These are phyloP conservation scores for Zoysia pacifica DNA, from an alignment of 176 grass and related monocot species.

Conservation along the genomic window DNA sequence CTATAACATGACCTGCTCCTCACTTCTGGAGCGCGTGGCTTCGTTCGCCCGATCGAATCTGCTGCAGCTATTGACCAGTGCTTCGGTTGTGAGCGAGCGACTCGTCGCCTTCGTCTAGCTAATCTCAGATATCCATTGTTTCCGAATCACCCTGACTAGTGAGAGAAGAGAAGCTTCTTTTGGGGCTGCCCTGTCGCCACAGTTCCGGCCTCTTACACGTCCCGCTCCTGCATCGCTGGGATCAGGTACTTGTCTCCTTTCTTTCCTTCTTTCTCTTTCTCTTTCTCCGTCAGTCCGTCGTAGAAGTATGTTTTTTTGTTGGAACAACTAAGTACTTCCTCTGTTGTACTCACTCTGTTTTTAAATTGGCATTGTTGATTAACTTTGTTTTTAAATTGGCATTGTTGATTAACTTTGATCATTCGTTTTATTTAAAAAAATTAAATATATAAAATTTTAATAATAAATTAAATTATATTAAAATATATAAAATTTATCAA, in stretches of 20 bases:
- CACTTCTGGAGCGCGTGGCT: neutral
- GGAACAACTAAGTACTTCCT: no score
- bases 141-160: neutral
- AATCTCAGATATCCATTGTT: neutral
- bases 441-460: no score
- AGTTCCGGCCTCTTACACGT: neutral
- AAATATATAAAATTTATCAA: no score
- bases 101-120: neutral
- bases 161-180: neutral
- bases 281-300: no score
- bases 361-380: no score
- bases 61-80: neutral
- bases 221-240: slow-evolving; percentile 1
- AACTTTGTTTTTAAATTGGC: no score
- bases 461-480: no score
- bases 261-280: neutral
- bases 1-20: neutral
- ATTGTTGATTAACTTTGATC: no score
- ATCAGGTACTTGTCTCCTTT: slow-evolving; percentile 5
- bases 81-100: neutral
- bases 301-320: no score
- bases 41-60: neutral
- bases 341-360: no score
- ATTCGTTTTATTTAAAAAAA: no score
- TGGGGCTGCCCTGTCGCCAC: neutral